Conservation (phyloP, 768 basidiomycete species). For the Amanita polypyramis region DNA sequence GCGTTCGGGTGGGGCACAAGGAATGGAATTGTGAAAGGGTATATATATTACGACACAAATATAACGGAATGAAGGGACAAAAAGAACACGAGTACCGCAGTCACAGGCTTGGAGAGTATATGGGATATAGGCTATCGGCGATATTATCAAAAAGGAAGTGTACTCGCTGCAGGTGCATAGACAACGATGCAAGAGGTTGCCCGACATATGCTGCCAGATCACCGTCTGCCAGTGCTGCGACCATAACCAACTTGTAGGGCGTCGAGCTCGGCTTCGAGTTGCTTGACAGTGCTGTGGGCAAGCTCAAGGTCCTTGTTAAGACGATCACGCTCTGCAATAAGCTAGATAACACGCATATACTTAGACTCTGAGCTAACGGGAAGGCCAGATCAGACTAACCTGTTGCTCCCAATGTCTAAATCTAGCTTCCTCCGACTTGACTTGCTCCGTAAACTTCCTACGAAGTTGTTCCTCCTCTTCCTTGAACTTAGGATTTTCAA, state of each 20-base stretch:
- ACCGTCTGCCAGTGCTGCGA: slow-evolving; percentile 61
- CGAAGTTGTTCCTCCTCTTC: slow-evolving; percentile 96
- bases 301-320: slow-evolving; percentile 98
- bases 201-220: slow-evolving; percentile 10
- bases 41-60: slow-evolving; percentile 7
- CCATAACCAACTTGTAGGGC: slow-evolving; percentile 81
- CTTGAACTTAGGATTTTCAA: slow-evolving; percentile 99
- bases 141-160: background rate
- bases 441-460: slow-evolving; percentile 98
- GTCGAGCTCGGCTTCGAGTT: slow-evolving; percentile 84
- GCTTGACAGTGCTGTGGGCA: slow-evolving; percentile 87
- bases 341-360: slow-evolving; percentile 35
- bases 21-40: background rate
- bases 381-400: slow-evolving; percentile 36
- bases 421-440: slow-evolving; percentile 94
- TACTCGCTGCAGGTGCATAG: too few species aligned
- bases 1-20: background rate
- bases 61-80: background rate
- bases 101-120: background rate
- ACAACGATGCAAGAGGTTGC: background rate
- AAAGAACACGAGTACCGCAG: background rate
- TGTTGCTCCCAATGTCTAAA: slow-evolving; percentile 99
- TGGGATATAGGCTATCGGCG: slow-evolving; percentile 4
- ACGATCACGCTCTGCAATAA: slow-evolving; percentile 96
- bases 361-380: slow-evolving; percentile 7